Evolutionary conservation across 2,329 filamentous ascomycete genomes (phyloP).

Genomic region (Apiospora sp.): DNA sequence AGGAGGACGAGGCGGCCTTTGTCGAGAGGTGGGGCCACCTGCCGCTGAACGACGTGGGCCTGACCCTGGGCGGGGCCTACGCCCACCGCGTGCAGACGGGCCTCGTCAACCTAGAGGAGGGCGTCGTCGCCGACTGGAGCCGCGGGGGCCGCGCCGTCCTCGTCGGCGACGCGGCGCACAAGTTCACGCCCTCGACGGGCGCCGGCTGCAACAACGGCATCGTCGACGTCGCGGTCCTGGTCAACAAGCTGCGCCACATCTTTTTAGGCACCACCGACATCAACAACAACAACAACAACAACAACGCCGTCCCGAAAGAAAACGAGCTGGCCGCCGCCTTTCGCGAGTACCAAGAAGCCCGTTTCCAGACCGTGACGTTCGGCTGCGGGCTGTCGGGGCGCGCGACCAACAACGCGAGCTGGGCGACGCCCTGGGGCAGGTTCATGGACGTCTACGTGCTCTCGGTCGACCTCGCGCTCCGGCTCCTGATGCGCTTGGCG

Average conservation of each 20-base stretch:
- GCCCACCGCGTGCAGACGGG: slow-evolving; percentile 32
- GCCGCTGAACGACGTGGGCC: no score
- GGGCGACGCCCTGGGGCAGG: background rate
- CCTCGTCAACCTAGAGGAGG: slow-evolving; percentile 34
- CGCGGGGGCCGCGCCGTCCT: slow-evolving; percentile 40
- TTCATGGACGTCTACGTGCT: slow-evolving; percentile 12
- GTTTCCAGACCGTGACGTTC: background rate
- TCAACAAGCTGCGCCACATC: slow-evolving; percentile 1
- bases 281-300: background rate
- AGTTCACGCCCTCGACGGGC: slow-evolving; percentile 41
- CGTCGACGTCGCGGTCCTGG: slow-evolving; percentile 19
- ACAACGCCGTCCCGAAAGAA: background rate
- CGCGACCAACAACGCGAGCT: slow-evolving; percentile 8
- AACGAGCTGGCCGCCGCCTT: background rate
- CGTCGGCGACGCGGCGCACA: slow-evolving; percentile 46
- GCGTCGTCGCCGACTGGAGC: slow-evolving; percentile 9
- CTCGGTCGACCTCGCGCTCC: background rate
- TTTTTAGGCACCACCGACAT: background rate
- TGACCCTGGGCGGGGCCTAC: slow-evolving; percentile 25
- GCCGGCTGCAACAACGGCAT: slow-evolving; percentile 39
- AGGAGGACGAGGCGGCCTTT: no score
- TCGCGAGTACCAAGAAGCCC: background rate
- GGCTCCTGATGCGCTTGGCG: background rate
- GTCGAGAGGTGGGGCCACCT: no score
- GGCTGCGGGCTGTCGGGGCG: background rate